Evolutionary conservation across 2,329 filamentous ascomycete species (phyloP).

Genomic region (Ilyonectria robusta): DNA sequence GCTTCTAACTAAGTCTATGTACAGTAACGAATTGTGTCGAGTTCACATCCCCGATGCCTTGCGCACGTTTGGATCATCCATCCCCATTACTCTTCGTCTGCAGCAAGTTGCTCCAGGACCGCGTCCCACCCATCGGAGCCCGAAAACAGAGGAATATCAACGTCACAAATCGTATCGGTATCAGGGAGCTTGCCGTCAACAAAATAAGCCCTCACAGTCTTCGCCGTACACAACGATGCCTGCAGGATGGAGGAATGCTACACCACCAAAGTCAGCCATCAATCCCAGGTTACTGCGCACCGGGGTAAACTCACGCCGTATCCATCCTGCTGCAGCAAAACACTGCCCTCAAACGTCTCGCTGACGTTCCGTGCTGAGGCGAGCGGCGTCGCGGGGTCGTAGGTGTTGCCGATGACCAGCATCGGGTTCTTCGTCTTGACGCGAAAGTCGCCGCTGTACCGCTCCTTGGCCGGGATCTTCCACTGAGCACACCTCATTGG

Average conservation of each 20-base stretch:
- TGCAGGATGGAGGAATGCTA: slow-evolving; percentile 35
- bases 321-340: slow-evolving; percentile 54
- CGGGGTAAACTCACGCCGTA: slow-evolving; percentile 52
- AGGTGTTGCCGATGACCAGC: slow-evolving; percentile 56
- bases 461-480: slow-evolving; percentile 55
- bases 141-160: slow-evolving; percentile 27
- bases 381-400: slow-evolving; percentile 57
- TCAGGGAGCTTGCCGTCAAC: slow-evolving; percentile 34
- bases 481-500: slow-evolving; percentile 55
- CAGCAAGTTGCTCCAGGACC: slow-evolving; percentile 17
- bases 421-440: slow-evolving; percentile 52
- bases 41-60: neutral
- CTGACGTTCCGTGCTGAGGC: slow-evolving; percentile 55
- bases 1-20: too few relatives aligned
- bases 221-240: slow-evolving; percentile 34
- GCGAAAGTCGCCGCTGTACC: slow-evolving; percentile 51
- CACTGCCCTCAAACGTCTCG: slow-evolving; percentile 54
- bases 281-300: neutral
- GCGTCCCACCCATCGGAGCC: slow-evolving; percentile 34
- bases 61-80: too few relatives aligned
- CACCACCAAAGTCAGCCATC: neutral
- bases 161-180: slow-evolving; percentile 32
- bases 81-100: neutral
- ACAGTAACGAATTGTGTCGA: neutral
- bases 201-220: slow-evolving; percentile 35